A percentile compares a stretch with the other conserved stretches of the same genome.
These are phyloP conservation scores for Suillus americanus DNA, from an alignment of 768 basidiomycete species.

Conservation along the genomic window DNA sequence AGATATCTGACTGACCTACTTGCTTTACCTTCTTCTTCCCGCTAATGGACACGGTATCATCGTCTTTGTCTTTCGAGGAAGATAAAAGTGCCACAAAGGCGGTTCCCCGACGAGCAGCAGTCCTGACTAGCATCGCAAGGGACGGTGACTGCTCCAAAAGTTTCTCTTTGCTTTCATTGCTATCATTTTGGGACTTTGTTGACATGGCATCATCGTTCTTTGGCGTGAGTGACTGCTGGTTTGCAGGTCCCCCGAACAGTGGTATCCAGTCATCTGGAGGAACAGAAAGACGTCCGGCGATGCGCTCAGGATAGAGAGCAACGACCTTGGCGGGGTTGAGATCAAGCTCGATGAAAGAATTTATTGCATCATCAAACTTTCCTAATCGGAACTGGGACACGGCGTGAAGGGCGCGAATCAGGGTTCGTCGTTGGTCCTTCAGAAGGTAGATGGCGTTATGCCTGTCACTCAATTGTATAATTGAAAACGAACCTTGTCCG, in stretches of 20 bases:
- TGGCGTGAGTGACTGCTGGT: slow-evolving; percentile 18
- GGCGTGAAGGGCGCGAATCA: slow-evolving; percentile 73
- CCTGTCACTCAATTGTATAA: neutral
- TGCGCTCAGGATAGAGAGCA: slow-evolving; percentile 78
- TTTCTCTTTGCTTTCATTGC: slow-evolving; percentile 25
- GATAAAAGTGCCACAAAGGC: slow-evolving; percentile 50
- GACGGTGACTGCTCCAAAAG: slow-evolving; percentile 32
- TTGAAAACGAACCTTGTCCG: slow-evolving; percentile 59
- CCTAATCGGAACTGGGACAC: slow-evolving; percentile 71
- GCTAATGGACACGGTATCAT: slow-evolving; percentile 56
- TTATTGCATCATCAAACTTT: slow-evolving; percentile 76
- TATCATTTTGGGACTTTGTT: slow-evolving; percentile 26
- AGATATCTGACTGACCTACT: slow-evolving; percentile 30
- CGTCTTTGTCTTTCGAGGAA: slow-evolving; percentile 48
- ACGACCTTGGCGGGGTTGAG: slow-evolving; percentile 94
- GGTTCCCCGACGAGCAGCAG: slow-evolving; percentile 40
- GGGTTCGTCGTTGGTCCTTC: slow-evolving; percentile 55
- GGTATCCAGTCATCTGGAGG: slow-evolving; percentile 73
- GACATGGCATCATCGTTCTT: slow-evolving; percentile 27
- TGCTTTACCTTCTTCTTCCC: slow-evolving; percentile 34
- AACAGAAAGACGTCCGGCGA: slow-evolving; percentile 77
- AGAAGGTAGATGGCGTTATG: slow-evolving; percentile 8
- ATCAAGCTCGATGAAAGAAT: slow-evolving; percentile 84
- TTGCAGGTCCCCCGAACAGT: slow-evolving; percentile 75
- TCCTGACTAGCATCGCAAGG: slow-evolving; percentile 44